Base-by-base conservation (phyloP, 306 rosid genomes). In the Lagenaria siceraria region DNA sequence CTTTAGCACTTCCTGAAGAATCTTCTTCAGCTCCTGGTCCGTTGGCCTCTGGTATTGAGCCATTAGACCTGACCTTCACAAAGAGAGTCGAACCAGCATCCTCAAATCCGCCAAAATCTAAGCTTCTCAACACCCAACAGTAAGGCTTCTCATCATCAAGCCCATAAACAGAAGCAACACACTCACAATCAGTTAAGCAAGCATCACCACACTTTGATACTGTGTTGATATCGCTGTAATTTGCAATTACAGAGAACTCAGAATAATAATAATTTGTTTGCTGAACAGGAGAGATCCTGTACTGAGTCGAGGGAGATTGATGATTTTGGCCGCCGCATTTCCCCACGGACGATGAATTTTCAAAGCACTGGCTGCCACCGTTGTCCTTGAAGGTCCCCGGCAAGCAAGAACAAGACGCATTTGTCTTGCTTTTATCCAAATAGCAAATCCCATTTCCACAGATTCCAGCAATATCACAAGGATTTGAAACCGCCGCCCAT, bases 401-500 rank as follows among this genome's bases (percentile, higher is more conserved):
- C 55, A 95, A 79, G 74, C 97, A 95, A 40, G 92, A 68, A 69
- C 98, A 95, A 81, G 93, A 85, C 70, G 97, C 96, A 62, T 86
- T 87, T 3, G 96, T 87, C 83, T 87, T 88, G 1, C 85, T 89
- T 75, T 72, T 82, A 58, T 95, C 96, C 83, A 92, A 80, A 43
- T 82, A 82, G 77, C 97, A 95, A 48, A 95, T 80, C 1, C 97
- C 97, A 68, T 92, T 95, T 13, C 98, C 97, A 79, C 97, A 95
- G 80, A 88, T 86, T 66, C 97, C 98, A 53, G 97, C 96, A 80
- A 95, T 90, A 65, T 82, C 95, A 79, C 98, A 95, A 21, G 98
- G 97, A 53, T 87, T 95, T 22, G 95, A 89, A 17, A 92, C 92
- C 35, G 98, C 93, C 58, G 98, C 97, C 97, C 98, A 95, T 65